These are phyloP conservation scores for Aspergillus biplanus DNA, from an alignment of 495 filamentous ascomycete species.

Conservation along the genomic window DNA sequence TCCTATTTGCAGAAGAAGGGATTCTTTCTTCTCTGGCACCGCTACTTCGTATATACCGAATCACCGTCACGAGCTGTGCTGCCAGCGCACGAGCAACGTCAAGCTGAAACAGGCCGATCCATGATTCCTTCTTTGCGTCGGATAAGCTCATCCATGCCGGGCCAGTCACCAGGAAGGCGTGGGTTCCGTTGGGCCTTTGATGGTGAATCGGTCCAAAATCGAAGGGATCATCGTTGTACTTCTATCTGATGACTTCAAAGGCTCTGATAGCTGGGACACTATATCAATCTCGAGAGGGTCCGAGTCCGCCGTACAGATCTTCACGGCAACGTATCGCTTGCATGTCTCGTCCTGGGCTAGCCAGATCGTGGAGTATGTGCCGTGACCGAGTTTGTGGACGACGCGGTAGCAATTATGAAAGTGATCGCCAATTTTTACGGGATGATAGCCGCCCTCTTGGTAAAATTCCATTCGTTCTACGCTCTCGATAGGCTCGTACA, in stretches of 20 bases:
- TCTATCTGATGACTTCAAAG: slow-evolving; percentile 15
- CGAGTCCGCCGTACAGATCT: slow-evolving; percentile 37
- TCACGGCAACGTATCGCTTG: slow-evolving; percentile 37
- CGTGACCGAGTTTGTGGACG: slow-evolving; percentile 42
- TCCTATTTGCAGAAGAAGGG: no score
- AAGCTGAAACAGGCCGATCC: slow-evolving; percentile 40
- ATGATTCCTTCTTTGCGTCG: slow-evolving; percentile 35
- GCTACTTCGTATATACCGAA: no score
- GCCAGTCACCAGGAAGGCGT: slow-evolving; percentile 42
- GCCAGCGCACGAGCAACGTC: slow-evolving; percentile 45
- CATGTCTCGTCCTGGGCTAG: slow-evolving; percentile 34
- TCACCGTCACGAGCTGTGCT: slow-evolving; percentile 39
- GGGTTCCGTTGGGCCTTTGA: slow-evolving; percentile 48
- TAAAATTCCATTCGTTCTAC: slow-evolving; percentile 38
- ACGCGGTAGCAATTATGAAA: slow-evolving; percentile 40
- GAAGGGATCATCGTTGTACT: slow-evolving; percentile 33
- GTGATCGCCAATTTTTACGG: slow-evolving; percentile 38
- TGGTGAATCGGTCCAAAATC: slow-evolving; percentile 45
- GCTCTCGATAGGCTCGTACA: slow-evolving; percentile 35
- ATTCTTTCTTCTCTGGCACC: no score
- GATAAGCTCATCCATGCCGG: slow-evolving; percentile 38
- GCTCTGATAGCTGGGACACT: slow-evolving; percentile 28
- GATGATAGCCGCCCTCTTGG: slow-evolving; percentile 37
- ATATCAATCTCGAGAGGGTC: slow-evolving; percentile 30
- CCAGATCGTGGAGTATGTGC: slow-evolving; percentile 41